phyloP scores from a whole-genome alignment of 2,329 filamentous ascomycete genomes.

The Hortaea sp. region DNA sequence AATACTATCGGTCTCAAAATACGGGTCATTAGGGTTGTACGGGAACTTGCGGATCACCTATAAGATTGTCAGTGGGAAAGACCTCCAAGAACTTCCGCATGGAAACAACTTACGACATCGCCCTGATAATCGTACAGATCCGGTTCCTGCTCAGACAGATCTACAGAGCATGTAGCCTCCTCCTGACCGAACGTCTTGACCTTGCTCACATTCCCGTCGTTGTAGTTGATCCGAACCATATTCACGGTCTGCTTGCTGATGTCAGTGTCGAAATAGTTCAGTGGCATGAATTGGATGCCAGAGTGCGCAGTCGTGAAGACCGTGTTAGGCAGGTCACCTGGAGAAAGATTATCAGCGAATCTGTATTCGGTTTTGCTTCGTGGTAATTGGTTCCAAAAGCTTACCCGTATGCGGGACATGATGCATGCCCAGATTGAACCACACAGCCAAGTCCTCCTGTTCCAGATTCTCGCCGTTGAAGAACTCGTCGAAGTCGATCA shows the following conservation, averaged over 20 bases:
- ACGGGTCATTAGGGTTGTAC: constrained; percentile 25
- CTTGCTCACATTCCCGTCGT: constrained; percentile 17
- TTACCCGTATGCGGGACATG: constrained; percentile 44
- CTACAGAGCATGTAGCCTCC: constrained; percentile 19
- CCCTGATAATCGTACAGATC: constrained; percentile 24
- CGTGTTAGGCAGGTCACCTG: constrained; percentile 43
- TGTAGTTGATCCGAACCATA: constrained; percentile 32
- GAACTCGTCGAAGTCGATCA: constrained; percentile 35
- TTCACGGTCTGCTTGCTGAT: constrained; percentile 31
- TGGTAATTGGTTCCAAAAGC: too few relatives aligned
- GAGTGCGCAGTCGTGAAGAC: constrained; percentile 40
- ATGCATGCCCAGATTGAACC: constrained; percentile 49
- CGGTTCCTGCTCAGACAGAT: constrained; percentile 17
- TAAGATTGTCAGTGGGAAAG: constrained; percentile 2
- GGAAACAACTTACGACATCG: constrained; percentile 29
- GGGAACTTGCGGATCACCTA: constrained; percentile 20
- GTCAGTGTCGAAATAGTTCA: constrained; percentile 36
- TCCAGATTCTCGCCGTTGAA: constrained; percentile 34
- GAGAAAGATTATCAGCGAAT: too few relatives aligned
- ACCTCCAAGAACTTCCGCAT: constrained; percentile 11
- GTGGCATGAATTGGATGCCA: constrained; percentile 34
- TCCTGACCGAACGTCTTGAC: constrained; percentile 26
- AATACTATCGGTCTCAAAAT: constrained; percentile 10
- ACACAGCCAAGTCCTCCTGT: constrained; percentile 42
- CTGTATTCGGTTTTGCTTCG: too few relatives aligned